Percentiles rank a stretch among this genome's conserved stretches.
Evolutionary conservation across 306 rosid species (phyloP).

Genomic region (Trichosanthes cucumerina): DNA sequence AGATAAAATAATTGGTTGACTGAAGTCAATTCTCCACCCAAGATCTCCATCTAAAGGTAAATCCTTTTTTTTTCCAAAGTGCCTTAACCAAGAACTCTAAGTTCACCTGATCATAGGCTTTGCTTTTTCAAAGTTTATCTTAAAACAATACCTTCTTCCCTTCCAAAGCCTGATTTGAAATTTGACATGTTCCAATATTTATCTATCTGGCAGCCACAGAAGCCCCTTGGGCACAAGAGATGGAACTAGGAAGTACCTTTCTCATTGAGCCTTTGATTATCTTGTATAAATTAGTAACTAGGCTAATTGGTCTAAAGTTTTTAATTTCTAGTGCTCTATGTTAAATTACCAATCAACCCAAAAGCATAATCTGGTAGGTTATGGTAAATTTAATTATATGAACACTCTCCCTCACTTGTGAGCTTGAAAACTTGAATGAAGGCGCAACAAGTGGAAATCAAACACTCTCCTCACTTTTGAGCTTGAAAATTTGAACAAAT

Average conservation of each 20-base stretch:
- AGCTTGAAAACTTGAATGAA: too few species aligned
- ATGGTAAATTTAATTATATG: too few species aligned
- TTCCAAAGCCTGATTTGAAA: background rate
- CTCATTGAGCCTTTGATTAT: background rate
- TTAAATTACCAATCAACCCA: too few species aligned
- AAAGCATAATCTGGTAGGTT: too few species aligned
- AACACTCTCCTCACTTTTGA: too few species aligned
- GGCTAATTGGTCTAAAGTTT: background rate
- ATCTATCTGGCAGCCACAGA: background rate
- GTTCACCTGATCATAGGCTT: background rate
- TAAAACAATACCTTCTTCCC: background rate
- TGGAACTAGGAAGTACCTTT: background rate
- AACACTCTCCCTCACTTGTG: too few species aligned
- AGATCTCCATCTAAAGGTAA: background rate
- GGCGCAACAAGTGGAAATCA: too few species aligned
- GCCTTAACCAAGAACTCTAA: background rate
- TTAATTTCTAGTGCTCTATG: background rate
- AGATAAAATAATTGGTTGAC: background rate
- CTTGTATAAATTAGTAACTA: background rate
- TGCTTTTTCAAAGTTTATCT: background rate
- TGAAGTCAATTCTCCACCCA: background rate
- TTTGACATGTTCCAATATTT: background rate
- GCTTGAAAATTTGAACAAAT: too few species aligned
- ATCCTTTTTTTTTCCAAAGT: background rate
- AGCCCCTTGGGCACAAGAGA: background rate